Conservation (phyloP, 108 stramenopile species). For the Fragilariopsis cylindrus region DNA sequence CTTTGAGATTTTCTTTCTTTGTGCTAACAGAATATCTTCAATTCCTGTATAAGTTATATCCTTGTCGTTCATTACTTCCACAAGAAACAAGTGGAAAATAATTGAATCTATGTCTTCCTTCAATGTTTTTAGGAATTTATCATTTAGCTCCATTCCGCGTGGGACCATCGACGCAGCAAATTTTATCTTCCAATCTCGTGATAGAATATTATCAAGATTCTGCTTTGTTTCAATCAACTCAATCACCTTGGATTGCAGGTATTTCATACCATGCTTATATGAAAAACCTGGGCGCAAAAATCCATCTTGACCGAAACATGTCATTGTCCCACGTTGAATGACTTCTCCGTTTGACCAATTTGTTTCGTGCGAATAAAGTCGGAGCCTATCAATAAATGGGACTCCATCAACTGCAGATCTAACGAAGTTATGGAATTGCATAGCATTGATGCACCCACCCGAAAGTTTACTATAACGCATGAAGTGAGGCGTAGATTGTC, state of each 20-base stretch:
- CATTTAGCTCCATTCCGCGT: conserved; percentile 42
- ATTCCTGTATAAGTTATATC: neutral
- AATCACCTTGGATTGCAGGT: conserved; percentile 32
- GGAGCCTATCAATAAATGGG: conserved; percentile 34
- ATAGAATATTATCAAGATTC: conserved; percentile 26
- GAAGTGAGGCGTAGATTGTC: conserved; percentile 42
- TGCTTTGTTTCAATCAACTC: conserved; percentile 32
- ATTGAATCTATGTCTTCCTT: neutral
- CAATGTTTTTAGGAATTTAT: conserved; percentile 18
- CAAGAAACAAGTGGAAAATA: conserved; percentile 30
- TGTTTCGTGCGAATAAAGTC: conserved; percentile 24
- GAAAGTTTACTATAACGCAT: conserved; percentile 40
- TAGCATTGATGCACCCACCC: conserved; percentile 39
- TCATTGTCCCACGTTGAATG: conserved; percentile 31
- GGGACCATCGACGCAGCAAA: conserved; percentile 44
- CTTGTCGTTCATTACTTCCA: conserved; percentile 28
- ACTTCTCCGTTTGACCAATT: conserved; percentile 42
- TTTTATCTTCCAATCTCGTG: conserved; percentile 43
- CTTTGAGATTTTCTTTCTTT: conserved; percentile 7
- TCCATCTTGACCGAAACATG: conserved; percentile 37
- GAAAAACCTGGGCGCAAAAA: conserved; percentile 44
- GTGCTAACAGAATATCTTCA: conserved; percentile 2
- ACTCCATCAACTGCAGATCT: conserved; percentile 25
- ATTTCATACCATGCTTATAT: conserved; percentile 28
- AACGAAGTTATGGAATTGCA: conserved; percentile 38